A percentile compares a stretch with the other conserved stretches of the same genome.
These are phyloP conservation scores for Tolypocladium ovalisporum DNA, from an alignment of 2,329 filamentous ascomycete species.

Conservation along the genomic window DNA sequence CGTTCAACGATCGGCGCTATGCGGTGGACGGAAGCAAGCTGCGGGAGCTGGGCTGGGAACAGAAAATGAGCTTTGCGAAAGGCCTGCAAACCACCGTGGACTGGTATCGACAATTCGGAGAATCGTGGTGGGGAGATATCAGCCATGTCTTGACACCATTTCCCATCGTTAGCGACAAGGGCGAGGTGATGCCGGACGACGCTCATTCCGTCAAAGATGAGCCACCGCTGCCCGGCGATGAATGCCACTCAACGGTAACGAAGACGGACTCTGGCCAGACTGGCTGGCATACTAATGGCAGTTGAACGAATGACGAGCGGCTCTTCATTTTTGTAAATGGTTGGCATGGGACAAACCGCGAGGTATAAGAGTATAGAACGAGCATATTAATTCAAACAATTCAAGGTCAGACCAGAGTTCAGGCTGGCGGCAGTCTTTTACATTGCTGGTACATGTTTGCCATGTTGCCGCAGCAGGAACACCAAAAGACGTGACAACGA, in stretches of 20 bases:
- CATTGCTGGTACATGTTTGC: too few species aligned
- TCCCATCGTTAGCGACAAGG: slow-evolving; percentile 46
- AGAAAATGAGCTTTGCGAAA: slow-evolving; percentile 52
- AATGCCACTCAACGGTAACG: slow-evolving; percentile 1
- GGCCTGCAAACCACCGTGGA: slow-evolving; percentile 54
- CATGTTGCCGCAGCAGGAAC: too few species aligned
- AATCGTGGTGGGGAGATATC: slow-evolving; percentile 64
- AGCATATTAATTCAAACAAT: background rate
- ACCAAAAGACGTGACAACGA: too few species aligned
- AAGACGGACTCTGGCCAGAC: background rate
- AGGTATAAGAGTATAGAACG: background rate
- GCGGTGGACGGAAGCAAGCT: slow-evolving; percentile 62
- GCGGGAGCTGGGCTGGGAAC: slow-evolving; percentile 55
- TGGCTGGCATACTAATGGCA: background rate
- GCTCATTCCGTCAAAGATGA: slow-evolving; percentile 22
- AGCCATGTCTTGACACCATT: slow-evolving; percentile 58
- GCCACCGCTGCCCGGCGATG: slow-evolving; percentile 15
- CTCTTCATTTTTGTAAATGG: background rate
- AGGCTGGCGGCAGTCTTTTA: background rate
- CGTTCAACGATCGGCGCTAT: slow-evolving; percentile 68
- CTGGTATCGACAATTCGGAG: slow-evolving; percentile 58
- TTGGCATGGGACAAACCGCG: background rate
- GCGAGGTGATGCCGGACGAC: slow-evolving; percentile 42
- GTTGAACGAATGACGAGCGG: background rate
- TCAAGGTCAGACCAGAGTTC: background rate